Conservation (phyloP, 345 rosid genomes). For the Aquilaria yunnanensis region DNA sequence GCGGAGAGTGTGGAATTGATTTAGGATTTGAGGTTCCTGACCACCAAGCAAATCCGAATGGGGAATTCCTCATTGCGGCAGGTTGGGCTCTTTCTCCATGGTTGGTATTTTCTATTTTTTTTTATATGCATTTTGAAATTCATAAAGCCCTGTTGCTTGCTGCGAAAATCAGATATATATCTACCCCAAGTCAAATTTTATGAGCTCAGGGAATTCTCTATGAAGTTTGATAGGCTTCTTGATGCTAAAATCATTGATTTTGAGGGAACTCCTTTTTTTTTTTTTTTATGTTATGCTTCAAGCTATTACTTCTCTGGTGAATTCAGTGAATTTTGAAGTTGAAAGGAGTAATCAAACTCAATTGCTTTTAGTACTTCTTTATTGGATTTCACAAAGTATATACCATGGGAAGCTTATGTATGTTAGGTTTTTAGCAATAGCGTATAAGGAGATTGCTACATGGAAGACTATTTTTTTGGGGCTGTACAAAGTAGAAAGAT, state of each 20-base stretch:
- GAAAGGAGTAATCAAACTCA: too few relatives aligned
- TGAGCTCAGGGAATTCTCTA: slow-evolving; percentile 58
- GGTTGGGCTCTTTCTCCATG: slow-evolving; percentile 28
- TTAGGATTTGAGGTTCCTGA: slow-evolving; percentile 81
- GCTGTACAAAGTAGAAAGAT: too few relatives aligned
- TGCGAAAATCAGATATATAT: slow-evolving; percentile 52
- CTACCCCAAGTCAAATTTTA: slow-evolving; percentile 93
- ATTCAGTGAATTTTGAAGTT: too few relatives aligned
- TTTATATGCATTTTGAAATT: not conserved
- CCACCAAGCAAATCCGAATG: slow-evolving; percentile 78
- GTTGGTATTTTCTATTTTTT: slow-evolving; percentile 5
- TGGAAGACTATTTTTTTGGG: too few relatives aligned
- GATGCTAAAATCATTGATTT: slow-evolving; percentile 85
- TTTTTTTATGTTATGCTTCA: not conserved
- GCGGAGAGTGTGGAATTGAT: too few relatives aligned
- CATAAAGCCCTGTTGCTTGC: slow-evolving; percentile 8
- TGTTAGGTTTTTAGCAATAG: too few relatives aligned
- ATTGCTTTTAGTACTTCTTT: too few relatives aligned
- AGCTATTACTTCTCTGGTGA: too few relatives aligned
- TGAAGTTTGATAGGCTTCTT: slow-evolving; percentile 93
- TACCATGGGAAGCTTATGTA: too few relatives aligned
- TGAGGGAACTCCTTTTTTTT: slow-evolving; percentile 32
- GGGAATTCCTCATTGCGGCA: slow-evolving; percentile 79
- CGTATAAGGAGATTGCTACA: too few relatives aligned
- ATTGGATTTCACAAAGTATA: too few relatives aligned